Evolutionary conservation across 371 early-diverging fungal species (phyloP).

Genomic region (Dinochytrium kinnereticum): DNA sequence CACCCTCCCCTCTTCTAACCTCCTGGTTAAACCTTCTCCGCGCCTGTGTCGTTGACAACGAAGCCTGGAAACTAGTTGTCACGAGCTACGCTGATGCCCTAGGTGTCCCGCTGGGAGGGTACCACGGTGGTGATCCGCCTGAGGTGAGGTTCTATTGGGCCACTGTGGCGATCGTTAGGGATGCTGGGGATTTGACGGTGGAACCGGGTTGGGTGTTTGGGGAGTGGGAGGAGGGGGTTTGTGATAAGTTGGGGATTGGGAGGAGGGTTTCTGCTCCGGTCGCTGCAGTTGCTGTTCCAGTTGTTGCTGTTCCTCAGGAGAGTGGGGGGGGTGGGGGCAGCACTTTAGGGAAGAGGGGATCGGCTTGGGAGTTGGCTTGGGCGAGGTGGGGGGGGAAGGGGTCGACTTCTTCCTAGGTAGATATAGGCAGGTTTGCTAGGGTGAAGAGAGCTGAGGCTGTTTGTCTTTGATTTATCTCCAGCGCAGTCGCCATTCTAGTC

Average conservation of each 20-base stretch:
- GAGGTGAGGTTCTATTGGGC: conserved; percentile 27
- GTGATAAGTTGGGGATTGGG: background rate
- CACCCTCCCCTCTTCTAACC: background rate
- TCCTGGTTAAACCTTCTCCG: background rate
- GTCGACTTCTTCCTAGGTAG: too few relatives aligned
- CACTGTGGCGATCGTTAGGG: conserved; percentile 20
- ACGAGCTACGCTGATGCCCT: background rate
- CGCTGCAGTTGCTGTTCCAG: background rate
- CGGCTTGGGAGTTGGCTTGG: conserved; percentile 10
- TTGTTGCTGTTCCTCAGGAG: background rate
- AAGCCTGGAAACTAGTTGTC: background rate
- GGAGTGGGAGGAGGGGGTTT: conserved; percentile 13
- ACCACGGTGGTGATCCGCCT: conserved; percentile 2
- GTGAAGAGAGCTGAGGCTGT: too few relatives aligned
- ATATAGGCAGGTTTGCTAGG: too few relatives aligned
- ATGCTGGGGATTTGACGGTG: conserved; percentile 6
- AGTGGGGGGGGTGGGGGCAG: background rate
- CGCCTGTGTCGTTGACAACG: background rate
- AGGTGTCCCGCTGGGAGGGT: background rate
- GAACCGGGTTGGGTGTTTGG: conserved; percentile 1
- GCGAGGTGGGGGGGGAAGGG: conserved; percentile 6
- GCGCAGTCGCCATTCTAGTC: too few relatives aligned
- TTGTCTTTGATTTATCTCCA: too few relatives aligned
- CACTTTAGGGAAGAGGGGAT: background rate
- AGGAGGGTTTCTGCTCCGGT: background rate